Conservation (phyloP, 2,329 filamentous ascomycete species). For the Plenodomus lindquistii region DNA sequence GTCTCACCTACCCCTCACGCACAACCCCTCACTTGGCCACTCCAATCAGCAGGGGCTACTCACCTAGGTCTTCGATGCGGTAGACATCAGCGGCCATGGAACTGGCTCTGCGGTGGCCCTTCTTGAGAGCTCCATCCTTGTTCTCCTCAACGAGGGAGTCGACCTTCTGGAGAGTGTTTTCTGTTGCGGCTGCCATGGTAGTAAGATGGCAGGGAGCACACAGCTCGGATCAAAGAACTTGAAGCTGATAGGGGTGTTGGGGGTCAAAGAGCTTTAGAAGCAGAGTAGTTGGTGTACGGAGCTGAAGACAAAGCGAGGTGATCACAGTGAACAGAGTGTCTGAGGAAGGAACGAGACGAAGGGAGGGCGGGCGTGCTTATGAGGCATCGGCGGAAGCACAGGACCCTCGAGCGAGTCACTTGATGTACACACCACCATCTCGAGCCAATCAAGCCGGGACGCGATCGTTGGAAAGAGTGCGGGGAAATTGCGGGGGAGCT, state of each 20-base stretch:
- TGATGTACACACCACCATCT: conserved; percentile 41
- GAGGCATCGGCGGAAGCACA: conserved; percentile 34
- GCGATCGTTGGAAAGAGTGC: conserved; percentile 31
- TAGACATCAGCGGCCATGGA: conserved; percentile 73
- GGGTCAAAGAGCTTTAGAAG: conserved; percentile 20
- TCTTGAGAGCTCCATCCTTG: conserved; percentile 65
- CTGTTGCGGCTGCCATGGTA: conserved; percentile 58
- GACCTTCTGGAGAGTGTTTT: conserved; percentile 74
- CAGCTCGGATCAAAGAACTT: conserved; percentile 8
- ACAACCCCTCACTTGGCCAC: conserved; percentile 18
- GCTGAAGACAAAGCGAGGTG: conserved; percentile 8
- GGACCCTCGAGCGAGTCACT: conserved; percentile 31
- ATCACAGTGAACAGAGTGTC: conserved; percentile 28
- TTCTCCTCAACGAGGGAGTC: conserved; percentile 87
- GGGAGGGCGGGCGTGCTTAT: conserved; percentile 34
- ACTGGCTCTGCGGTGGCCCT: conserved; percentile 69
- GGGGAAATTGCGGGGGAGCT: conserved; percentile 26
- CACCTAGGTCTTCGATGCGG: conserved; percentile 87
- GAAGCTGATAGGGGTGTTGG: background rate
- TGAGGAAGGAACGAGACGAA: conserved; percentile 26
- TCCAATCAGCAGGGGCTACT: conserved; percentile 40
- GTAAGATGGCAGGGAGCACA: conserved; percentile 11
- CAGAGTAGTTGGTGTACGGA: conserved; percentile 9
- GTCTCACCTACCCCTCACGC: conserved; percentile 34
- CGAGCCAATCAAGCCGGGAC: conserved; percentile 30